These are phyloP conservation scores for Didymella arachidicola DNA, from an alignment of 2,329 filamentous ascomycete genomes.

Conservation along the genomic window DNA sequence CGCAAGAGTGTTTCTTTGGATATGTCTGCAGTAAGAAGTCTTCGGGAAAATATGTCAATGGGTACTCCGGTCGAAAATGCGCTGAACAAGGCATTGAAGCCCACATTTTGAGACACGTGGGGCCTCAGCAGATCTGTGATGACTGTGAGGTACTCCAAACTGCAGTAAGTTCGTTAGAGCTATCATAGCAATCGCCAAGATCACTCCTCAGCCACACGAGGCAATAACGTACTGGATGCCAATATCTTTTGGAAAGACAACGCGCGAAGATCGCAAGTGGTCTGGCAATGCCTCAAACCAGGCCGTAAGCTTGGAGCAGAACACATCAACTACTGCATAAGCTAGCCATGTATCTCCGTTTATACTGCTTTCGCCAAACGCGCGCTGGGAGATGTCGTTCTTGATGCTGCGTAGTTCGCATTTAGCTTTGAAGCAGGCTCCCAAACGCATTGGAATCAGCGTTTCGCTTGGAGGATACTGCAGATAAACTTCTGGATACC, in stretches of 20 bases:
- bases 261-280: background rate
- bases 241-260: constrained; percentile 7
- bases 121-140: constrained; percentile 2
- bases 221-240: background rate
- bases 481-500: constrained; percentile 5
- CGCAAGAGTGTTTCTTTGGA: constrained; percentile 7
- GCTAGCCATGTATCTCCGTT: background rate
- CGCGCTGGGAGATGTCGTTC: background rate
- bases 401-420: constrained; percentile 5
- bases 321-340: background rate
- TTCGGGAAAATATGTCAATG: background rate
- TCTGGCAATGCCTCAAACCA: constrained; percentile 1
- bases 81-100: background rate
- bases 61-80: background rate
- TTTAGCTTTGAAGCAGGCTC: background rate
- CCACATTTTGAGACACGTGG: background rate
- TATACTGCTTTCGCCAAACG: background rate
- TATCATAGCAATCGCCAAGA: background rate
- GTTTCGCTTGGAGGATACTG: constrained; percentile 2
- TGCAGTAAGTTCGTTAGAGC: background rate
- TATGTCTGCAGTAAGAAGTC: background rate
- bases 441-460: background rate
- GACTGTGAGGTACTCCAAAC: constrained; percentile 5
- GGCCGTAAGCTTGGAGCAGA: background rate
- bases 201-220: background rate